Evolutionary conservation across 805 yeast genomes (phyloP).

Genomic region (Ogataea thermomethanolica): DNA sequence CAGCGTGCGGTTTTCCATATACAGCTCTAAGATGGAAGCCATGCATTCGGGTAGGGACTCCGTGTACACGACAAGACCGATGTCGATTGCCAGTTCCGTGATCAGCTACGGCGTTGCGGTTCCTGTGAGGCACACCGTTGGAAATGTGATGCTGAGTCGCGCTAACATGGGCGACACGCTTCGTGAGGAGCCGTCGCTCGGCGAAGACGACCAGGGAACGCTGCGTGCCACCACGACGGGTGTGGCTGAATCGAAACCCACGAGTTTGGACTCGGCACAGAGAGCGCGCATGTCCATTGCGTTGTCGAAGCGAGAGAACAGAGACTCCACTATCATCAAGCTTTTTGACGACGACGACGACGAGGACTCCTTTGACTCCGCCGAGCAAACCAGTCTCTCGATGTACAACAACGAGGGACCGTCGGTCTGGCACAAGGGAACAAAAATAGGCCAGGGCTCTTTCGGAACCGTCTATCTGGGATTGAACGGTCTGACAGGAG

Average conservation of each 20-base stretch:
- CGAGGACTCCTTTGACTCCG: conserved; percentile 32
- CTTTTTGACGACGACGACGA: conserved; percentile 41
- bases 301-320: conserved; percentile 15
- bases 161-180: conserved; percentile 52
- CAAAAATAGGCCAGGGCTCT: conserved; percentile 90
- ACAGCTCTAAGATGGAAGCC: conserved; percentile 22
- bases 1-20: conserved; percentile 74
- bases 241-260: conserved; percentile 1
- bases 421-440: conserved; percentile 87
- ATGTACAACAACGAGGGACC: conserved; percentile 54
- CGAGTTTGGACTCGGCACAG: conserved; percentile 7
- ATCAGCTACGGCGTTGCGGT: conserved; percentile 30
- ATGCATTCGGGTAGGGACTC: conserved; percentile 22
- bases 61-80: conserved; percentile 22
- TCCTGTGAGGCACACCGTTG: conserved; percentile 48
- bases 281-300: conserved; percentile 23
- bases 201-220: conserved; percentile 1
- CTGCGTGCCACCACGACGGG: conserved; percentile 6
- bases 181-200: conserved; percentile 13
- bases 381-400: conserved; percentile 38
- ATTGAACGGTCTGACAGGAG: conserved; percentile 89
- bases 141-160: conserved; percentile 58
- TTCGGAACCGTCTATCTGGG: conserved; percentile 94
- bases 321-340: conserved; percentile 44
- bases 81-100: conserved; percentile 27